phyloP scores from a whole-genome alignment of 441 rosid genomes.

The Aquilaria agallochum region DNA sequence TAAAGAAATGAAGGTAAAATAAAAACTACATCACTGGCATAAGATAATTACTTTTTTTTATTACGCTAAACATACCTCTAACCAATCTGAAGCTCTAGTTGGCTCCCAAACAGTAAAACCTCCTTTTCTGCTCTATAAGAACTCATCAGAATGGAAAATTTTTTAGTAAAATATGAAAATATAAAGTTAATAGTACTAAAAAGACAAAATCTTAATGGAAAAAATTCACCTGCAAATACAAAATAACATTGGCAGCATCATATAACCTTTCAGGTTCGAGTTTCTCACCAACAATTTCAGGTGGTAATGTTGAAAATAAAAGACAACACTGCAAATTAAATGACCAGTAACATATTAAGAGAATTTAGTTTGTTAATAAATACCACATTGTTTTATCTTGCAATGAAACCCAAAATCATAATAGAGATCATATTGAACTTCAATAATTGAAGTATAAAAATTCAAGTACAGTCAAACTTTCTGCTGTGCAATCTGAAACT shows the following conservation, averaged over 20 bases:
- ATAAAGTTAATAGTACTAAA: constrained; percentile 20
- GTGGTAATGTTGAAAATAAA: too few species aligned
- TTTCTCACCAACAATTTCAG: too few species aligned
- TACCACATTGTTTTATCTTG: too few species aligned
- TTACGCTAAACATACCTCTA: constrained; percentile 19
- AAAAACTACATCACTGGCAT: background rate
- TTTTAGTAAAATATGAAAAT: constrained; percentile 1
- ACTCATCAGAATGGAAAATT: background rate
- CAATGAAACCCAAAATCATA: too few species aligned
- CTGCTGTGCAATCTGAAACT: constrained; percentile 3
- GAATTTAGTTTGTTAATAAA: too few species aligned
- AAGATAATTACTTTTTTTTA: background rate
- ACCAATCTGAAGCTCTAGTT: constrained; percentile 13
- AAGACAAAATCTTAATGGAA: constrained; percentile 11
- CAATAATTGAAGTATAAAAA: too few species aligned
- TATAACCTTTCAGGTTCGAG: too few species aligned
- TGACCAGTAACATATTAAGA: background rate
- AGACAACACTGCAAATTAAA: constrained; percentile 8
- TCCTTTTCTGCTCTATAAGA: constrained; percentile 24
- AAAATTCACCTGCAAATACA: background rate
- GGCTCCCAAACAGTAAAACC: constrained; percentile 39
- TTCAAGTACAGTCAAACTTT: constrained; percentile 12
- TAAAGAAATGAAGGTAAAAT: too few species aligned
- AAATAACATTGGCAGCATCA: too few species aligned
- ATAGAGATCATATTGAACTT: too few species aligned